phyloP scores from a whole-genome alignment of 2,329 filamentous ascomycete genomes.

The Trichoderma atrobrunneum region DNA sequence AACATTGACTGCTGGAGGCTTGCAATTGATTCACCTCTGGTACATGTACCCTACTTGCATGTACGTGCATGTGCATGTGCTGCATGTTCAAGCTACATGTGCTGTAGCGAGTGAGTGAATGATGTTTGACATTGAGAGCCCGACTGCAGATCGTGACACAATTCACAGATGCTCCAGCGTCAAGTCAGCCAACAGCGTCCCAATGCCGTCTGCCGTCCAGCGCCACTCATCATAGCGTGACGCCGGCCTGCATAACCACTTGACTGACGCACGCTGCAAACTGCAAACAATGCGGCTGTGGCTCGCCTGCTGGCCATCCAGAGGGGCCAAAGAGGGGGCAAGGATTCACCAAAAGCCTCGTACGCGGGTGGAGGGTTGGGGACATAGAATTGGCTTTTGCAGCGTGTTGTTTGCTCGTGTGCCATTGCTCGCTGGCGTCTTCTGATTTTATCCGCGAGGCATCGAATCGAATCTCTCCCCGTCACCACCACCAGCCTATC shows the following conservation, averaged over 20 bases:
- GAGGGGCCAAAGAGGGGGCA: not conserved
- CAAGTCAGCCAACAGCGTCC: slow-evolving; percentile 1
- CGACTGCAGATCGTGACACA: slow-evolving; percentile 14
- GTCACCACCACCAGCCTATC: not conserved
- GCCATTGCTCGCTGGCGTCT: not conserved
- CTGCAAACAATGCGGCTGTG: slow-evolving; percentile 14
- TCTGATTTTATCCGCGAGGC: not conserved
- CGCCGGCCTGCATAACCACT: not conserved
- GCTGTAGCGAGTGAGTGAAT: too few species aligned
- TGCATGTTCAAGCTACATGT: too few species aligned
- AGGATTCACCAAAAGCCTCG: not conserved
- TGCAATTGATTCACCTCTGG: rapidly evolving
- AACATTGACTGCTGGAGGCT: not conserved
- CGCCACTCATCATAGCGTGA: slow-evolving; percentile 7
- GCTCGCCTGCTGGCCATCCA: slow-evolving; percentile 3
- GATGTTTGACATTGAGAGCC: not conserved
- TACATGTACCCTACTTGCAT: not conserved
- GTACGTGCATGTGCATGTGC: not conserved
- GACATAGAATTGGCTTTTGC: not conserved
- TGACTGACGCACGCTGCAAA: not conserved
- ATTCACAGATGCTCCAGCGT: slow-evolving; percentile 3
- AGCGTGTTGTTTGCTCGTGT: not conserved
- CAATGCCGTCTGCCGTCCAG: not conserved
- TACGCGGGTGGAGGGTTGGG: not conserved
- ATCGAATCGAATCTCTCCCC: not conserved